Evolutionary conservation across 495 filamentous ascomycete species (phyloP).

Genomic region (Cryomyces minteri): DNA sequence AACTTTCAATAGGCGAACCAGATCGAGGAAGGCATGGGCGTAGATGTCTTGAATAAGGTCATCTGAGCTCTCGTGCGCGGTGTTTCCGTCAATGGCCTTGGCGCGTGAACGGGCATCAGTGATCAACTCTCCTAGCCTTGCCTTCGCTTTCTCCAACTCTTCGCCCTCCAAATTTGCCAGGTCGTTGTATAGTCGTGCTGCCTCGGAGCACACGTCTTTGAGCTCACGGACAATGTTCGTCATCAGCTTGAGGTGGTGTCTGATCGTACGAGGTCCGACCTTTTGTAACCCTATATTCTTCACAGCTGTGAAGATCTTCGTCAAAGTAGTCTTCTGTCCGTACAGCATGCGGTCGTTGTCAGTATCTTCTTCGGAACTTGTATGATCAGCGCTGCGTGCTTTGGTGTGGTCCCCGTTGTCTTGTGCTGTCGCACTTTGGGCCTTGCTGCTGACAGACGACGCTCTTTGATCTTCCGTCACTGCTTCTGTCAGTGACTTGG

Average conservation of each 20-base stretch:
- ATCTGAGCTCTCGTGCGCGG: background rate
- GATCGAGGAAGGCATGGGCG: slow-evolving; percentile 4
- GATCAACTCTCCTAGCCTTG: background rate
- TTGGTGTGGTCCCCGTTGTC: too few species aligned
- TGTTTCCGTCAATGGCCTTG: background rate
- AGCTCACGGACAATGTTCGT: background rate
- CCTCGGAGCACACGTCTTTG: background rate
- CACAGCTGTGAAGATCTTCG: background rate
- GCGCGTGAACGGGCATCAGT: too few species aligned
- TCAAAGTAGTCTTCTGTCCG: slow-evolving; percentile 2
- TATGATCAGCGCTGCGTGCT: too few species aligned
- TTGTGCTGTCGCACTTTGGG: too few species aligned
- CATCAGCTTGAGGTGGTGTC: background rate
- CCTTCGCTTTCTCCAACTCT: background rate
- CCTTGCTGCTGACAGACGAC: too few species aligned
- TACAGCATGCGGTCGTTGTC: background rate
- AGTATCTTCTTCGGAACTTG: too few species aligned
- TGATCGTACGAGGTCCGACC: background rate
- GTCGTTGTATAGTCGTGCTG: background rate
- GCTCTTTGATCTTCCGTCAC: too few species aligned
- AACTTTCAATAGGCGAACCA: slow-evolving; percentile 2
- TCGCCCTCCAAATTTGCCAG: background rate
- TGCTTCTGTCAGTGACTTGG: too few species aligned
- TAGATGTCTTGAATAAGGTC: slow-evolving; percentile 4
- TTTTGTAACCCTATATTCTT: slow-evolving; percentile 3